These are phyloP conservation scores for Botryotinia globosa DNA, from an alignment of 2,329 filamentous ascomycete genomes.

Conservation along the genomic window DNA sequence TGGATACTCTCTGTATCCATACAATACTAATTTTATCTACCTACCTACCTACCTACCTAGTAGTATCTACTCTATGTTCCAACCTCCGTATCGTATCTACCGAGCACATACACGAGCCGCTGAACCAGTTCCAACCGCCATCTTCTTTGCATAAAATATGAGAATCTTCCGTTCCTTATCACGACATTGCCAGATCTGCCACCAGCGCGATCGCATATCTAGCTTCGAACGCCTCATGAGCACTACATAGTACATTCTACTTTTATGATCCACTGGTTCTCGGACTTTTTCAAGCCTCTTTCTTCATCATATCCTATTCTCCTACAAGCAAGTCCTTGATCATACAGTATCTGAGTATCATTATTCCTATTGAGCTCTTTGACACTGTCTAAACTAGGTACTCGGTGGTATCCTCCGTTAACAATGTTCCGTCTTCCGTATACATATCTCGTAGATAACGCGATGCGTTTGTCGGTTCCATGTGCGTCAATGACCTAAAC, in stretches of 20 bases:
- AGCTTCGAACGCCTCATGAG: slow-evolving; percentile 10
- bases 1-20: neutral
- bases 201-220: slow-evolving; percentile 14
- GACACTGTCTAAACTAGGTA: neutral
- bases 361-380: neutral
- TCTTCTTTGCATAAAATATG: slow-evolving; percentile 15
- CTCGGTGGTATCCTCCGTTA: neutral
- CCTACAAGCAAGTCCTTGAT: neutral
- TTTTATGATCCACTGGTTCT: neutral
- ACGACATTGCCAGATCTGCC: slow-evolving; percentile 18
- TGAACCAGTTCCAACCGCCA: neutral
- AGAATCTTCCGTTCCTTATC: slow-evolving; percentile 13
- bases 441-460: neutral
- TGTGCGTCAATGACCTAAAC: neutral
- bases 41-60: too few species aligned
- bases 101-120: slow-evolving; percentile 16
- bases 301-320: neutral
- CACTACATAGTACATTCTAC: slow-evolving; percentile 9
- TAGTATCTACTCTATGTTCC: neutral
- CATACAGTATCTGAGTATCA: neutral
- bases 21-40: neutral
- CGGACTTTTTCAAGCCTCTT: neutral
- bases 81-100: neutral
- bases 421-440: neutral
- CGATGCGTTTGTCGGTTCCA: neutral